These are phyloP conservation scores for Cladophialophora exuberans DNA, from an alignment of 2,329 filamentous ascomycete species.

Conservation along the genomic window DNA sequence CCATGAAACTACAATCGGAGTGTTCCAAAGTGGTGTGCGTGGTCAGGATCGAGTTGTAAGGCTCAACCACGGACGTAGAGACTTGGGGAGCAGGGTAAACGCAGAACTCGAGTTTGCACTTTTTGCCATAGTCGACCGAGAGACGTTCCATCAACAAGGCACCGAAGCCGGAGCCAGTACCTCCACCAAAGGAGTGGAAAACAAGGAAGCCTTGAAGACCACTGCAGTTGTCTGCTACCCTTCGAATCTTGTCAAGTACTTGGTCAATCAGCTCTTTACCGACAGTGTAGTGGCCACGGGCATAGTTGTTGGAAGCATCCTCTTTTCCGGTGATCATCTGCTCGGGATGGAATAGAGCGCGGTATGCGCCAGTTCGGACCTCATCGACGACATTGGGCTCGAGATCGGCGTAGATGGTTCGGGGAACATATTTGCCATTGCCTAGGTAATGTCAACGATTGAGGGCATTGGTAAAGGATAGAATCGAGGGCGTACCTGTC, in stretches of 20 bases:
- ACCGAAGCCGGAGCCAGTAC: conserved; percentile 98
- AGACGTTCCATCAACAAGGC: conserved; percentile 96
- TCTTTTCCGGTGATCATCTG: conserved; percentile 99
- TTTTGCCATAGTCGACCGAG: conserved; percentile 99
- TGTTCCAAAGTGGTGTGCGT: conserved; percentile 99
- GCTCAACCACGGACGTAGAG: conserved; percentile 96
- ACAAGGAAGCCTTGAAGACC: conserved; percentile 99
- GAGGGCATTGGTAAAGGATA: background rate
- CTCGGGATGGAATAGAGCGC: conserved; percentile 96
- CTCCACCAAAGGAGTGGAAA: conserved; percentile 99
- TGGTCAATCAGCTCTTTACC: conserved; percentile 99
- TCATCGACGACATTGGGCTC: conserved; percentile 99
- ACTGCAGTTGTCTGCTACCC: conserved; percentile 95
- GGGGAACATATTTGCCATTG: conserved; percentile 97
- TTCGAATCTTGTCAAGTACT: conserved; percentile 96
- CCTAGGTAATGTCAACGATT: conserved; percentile 56
- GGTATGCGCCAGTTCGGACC: conserved; percentile 96
- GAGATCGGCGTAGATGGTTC: conserved; percentile 99
- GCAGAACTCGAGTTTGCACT: conserved; percentile 99
- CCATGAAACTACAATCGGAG: conserved; percentile 99
- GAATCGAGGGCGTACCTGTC: conserved; percentile 70
- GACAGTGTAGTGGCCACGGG: conserved; percentile 98
- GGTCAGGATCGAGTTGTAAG: conserved; percentile 99
- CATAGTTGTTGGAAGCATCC: conserved; percentile 99
- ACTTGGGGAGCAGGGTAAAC: conserved; percentile 98